These are phyloP conservation scores for Thuja plicata DNA, from an alignment of 83 land plant genomes.

Conservation along the genomic window DNA sequence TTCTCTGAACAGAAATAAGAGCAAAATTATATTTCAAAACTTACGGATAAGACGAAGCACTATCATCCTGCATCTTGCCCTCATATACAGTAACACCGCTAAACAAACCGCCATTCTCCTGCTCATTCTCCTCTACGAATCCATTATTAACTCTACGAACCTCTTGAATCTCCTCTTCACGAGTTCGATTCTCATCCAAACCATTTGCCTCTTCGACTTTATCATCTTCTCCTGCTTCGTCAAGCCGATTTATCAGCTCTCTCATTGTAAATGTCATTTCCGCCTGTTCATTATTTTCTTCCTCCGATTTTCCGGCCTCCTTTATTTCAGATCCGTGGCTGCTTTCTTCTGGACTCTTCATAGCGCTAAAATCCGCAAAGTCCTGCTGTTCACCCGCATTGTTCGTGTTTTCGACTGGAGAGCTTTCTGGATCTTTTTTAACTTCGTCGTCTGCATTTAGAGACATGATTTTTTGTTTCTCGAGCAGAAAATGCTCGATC, in stretches of 20 bases:
- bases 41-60: neutral
- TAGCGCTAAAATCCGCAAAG: constrained; percentile 1
- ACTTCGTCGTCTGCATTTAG: neutral
- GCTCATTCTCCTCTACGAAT: neutral
- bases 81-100: neutral
- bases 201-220: neutral
- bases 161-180: neutral
- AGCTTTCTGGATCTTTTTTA: neutral
- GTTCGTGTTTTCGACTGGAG: neutral
- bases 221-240: neutral
- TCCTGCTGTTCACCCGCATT: neutral
- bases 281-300: neutral
- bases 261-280: neutral
- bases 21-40: neutral
- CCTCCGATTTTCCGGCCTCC: neutral
- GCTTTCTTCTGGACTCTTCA: neutral
- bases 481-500: neutral
- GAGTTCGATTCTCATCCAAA: neutral
- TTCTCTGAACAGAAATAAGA: neutral
- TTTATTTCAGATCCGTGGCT: neutral
- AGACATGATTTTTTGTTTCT: neutral
- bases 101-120: constrained; percentile 3
- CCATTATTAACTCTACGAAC: neutral
- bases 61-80: neutral
- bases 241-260: constrained; percentile 13